Percentiles rank a stretch among this genome's conserved stretches.
phyloP scores from a whole-genome alignment of 257 asterid genomes.

The Solanum bulbocastanum region DNA sequence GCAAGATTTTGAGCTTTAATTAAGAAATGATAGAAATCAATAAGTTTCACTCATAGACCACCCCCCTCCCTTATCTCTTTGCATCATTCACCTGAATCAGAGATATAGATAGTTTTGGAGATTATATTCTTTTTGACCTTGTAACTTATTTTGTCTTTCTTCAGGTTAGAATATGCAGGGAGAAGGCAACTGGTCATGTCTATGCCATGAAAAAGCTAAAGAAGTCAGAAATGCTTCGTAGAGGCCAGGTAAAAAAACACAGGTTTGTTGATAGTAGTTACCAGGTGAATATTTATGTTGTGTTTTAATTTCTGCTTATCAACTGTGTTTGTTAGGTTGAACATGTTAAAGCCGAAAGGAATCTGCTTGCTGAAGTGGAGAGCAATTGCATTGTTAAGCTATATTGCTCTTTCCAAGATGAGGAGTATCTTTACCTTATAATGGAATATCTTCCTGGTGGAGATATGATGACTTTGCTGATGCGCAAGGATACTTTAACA shows the following conservation, averaged over 20 bases:
- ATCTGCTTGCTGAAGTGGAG: constrained; percentile 90
- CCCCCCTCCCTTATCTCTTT: neutral
- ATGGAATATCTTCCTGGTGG: constrained; percentile 99
- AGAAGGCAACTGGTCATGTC: constrained; percentile 81
- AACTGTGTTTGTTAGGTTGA: constrained; percentile 47
- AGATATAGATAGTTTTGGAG: neutral
- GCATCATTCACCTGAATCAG: neutral
- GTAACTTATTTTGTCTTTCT: neutral
- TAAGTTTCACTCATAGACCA: neutral
- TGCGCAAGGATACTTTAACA: constrained; percentile 89
- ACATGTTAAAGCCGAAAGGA: constrained; percentile 91
- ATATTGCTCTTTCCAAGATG: constrained; percentile 96
- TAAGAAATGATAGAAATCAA: neutral
- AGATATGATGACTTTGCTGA: constrained; percentile 96
- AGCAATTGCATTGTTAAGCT: constrained; percentile 95
- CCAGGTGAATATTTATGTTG: constrained; percentile 1
- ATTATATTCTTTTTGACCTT: neutral
- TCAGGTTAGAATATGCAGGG: constrained; percentile 91
- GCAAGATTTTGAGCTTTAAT: neutral
- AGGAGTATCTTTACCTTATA: constrained; percentile 82
- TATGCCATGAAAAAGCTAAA: constrained; percentile 97
- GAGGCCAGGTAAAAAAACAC: constrained; percentile 78
- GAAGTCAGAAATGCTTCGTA: constrained; percentile 97
- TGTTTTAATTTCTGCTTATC: constrained; percentile 3
- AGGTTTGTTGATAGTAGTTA: neutral